Evolutionary conservation across 2,329 filamentous ascomycete species (phyloP).

Genomic region (Emericellopsis atlantica): DNA sequence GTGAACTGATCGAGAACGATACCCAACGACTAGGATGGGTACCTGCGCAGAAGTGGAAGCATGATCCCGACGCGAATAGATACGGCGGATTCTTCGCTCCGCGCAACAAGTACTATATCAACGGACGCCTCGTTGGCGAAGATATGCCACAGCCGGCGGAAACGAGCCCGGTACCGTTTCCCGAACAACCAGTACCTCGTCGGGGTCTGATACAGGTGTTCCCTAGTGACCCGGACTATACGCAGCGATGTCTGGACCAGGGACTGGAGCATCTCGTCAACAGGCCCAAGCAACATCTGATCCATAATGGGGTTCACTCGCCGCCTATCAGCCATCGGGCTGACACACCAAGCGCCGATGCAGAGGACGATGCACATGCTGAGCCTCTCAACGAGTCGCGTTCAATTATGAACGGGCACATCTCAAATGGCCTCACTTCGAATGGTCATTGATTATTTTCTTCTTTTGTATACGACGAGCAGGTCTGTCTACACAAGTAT

Average conservation of each 20-base stretch:
- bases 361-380: not conserved
- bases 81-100: constrained; percentile 38
- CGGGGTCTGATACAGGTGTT: constrained; percentile 38
- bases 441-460: not conserved
- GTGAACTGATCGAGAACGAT: constrained; percentile 42
- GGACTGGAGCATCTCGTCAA: constrained; percentile 41
- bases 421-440: not conserved
- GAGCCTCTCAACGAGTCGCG: too few relatives aligned
- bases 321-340: constrained; percentile 29
- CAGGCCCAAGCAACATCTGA: constrained; percentile 27
- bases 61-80: constrained; percentile 40
- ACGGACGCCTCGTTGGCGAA: constrained; percentile 40
- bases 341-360: constrained; percentile 8
- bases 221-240: constrained; percentile 45
- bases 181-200: constrained; percentile 40
- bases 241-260: constrained; percentile 40
- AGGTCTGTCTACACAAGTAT: too few relatives aligned
- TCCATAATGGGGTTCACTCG: constrained; percentile 33
- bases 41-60: constrained; percentile 41
- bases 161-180: constrained; percentile 40
- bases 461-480: too few relatives aligned
- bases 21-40: constrained; percentile 26
- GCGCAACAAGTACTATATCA: constrained; percentile 43
- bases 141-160: constrained; percentile 30
- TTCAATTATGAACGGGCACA: not conserved